Conservation (phyloP, 106 monocot genomes). For the Chionographis japonica region DNA sequence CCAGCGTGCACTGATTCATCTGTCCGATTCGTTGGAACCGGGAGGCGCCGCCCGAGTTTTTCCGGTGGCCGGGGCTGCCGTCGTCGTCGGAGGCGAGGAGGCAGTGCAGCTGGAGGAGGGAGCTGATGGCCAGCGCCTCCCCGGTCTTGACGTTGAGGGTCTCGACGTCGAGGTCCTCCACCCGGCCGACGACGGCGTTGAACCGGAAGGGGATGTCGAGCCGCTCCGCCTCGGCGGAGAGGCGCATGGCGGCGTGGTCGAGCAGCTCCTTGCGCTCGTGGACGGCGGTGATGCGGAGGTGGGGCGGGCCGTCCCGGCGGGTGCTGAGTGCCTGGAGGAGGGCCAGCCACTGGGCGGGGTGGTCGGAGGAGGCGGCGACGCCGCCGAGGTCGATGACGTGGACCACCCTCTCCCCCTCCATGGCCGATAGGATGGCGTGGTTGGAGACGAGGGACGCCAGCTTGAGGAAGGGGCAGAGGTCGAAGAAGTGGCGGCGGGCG, state of each 20-base stretch:
- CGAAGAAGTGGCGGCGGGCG: conserved; percentile 30
- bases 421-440: conserved; percentile 49
- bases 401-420: conserved; percentile 43
- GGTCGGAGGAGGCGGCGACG: conserved; percentile 1
- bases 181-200: conserved; percentile 29
- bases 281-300: conserved; percentile 60
- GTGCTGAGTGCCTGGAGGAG: conserved; percentile 35
- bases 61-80: not conserved
- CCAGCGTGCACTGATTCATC: conserved; percentile 4
- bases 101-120: conserved; percentile 48
- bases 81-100: conserved; percentile 33
- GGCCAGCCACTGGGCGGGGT: conserved; percentile 42
- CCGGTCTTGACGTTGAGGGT: conserved; percentile 58
- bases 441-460: conserved; percentile 38
- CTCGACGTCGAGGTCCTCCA: conserved; percentile 47
- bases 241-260: conserved; percentile 16
- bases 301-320: conserved; percentile 43
- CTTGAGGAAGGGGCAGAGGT: conserved; percentile 46
- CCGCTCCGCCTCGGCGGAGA: conserved; percentile 57
- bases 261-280: conserved; percentile 35
- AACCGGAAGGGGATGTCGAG: conserved; percentile 76
- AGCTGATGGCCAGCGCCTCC: conserved; percentile 62
- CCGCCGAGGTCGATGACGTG: conserved; percentile 46
- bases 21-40: conserved; percentile 13
- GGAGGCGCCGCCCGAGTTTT: not conserved